A percentile compares a stretch with the other conserved stretches of the same genome.
Conservation (phyloP, 805 yeast species). For the Wickerhamomyces alni region DNA sequence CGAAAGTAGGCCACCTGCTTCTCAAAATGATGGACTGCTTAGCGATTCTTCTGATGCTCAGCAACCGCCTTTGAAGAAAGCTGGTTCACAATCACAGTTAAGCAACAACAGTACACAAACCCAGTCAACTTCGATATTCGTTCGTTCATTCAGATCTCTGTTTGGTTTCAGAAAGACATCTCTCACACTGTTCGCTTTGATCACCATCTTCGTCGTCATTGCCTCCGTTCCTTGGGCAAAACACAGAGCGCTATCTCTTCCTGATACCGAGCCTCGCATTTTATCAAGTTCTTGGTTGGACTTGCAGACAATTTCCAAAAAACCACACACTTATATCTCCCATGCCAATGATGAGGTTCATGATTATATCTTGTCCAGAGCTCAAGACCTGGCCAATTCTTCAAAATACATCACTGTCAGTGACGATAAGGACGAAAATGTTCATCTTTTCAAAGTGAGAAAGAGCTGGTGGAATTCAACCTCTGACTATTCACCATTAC, state of each 20-base stretch:
- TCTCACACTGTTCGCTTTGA: slow-evolving; percentile 47
- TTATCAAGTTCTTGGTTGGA: slow-evolving; percentile 56
- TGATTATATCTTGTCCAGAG: slow-evolving; percentile 49
- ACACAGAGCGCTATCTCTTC: slow-evolving; percentile 35
- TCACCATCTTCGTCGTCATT: slow-evolving; percentile 40
- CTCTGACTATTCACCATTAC: slow-evolving; percentile 38
- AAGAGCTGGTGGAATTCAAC: slow-evolving; percentile 39
- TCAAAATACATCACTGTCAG: slow-evolving; percentile 26
- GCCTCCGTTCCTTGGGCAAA: slow-evolving; percentile 34
- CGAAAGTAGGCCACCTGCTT: too few relatives aligned
- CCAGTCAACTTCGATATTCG: neutral
- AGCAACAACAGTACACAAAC: neutral
- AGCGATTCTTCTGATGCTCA: too few relatives aligned
- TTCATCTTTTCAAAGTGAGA: slow-evolving; percentile 45
- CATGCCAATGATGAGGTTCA: slow-evolving; percentile 73
- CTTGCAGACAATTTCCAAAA: slow-evolving; percentile 58
- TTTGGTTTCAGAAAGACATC: slow-evolving; percentile 74
- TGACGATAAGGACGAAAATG: slow-evolving; percentile 30
- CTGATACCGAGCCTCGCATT: slow-evolving; percentile 33
- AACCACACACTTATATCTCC: slow-evolving; percentile 76
- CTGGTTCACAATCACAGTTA: neutral
- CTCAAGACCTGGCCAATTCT: slow-evolving; percentile 26
- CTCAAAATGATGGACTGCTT: too few relatives aligned
- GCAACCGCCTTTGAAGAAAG: neutral
- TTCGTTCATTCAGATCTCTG: slow-evolving; percentile 28